Base-by-base conservation (phyloP, 495 filamentous ascomycete genomes). In the Podospora appendiculata region DNA sequence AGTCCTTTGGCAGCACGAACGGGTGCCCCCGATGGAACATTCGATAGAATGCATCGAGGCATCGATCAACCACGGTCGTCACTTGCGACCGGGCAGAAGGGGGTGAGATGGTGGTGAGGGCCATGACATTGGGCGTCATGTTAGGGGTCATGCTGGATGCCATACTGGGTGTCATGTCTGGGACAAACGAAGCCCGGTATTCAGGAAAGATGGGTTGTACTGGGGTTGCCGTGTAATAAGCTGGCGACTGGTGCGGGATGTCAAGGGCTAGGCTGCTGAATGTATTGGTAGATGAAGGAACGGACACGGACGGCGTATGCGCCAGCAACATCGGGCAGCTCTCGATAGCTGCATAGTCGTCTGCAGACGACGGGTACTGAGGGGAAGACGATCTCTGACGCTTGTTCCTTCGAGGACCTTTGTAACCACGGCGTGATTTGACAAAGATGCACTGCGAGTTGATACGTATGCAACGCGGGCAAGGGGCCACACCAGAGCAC, bases 21-120 rank as follows among this genome's bases (percentile, higher is more conserved):
- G 88, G 88, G 60, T 92, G 88, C 4, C 79, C 76, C 4, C 73
- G 72, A 56, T 89, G 81, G 60, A 90, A 90, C 66, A 81, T 78
- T 68, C 72, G 73, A 56, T 78, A 81, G 56, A 80, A 81, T 34
- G 78, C 69, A 46, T 81, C 77, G 51, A 80, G 70, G 53, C 77
- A 80, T 25, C 76, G 66, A 49, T 78, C 73, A 3, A 68, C 65
- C 40, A 76, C 55, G 8, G 60, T 72, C 42, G 62, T 58, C 32
- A 57, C 50, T 1, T 62, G 67, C 18, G 69, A 63, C 54, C 67
- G 62, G 41, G 40, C 45, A 6, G 25, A 8, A 32, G 53, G 53
- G 10, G 50, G 45, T 12, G 53, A 16, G 1, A 36, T 39, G 11
- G 58, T 52, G 10, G 47, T 40, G 32, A 58, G 17, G n/a, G 54